A percentile compares a stretch with the other conserved stretches of the same genome.
These are phyloP conservation scores for Sarcodon sp. DNA, from an alignment of 768 basidiomycete species.

Conservation along the genomic window DNA sequence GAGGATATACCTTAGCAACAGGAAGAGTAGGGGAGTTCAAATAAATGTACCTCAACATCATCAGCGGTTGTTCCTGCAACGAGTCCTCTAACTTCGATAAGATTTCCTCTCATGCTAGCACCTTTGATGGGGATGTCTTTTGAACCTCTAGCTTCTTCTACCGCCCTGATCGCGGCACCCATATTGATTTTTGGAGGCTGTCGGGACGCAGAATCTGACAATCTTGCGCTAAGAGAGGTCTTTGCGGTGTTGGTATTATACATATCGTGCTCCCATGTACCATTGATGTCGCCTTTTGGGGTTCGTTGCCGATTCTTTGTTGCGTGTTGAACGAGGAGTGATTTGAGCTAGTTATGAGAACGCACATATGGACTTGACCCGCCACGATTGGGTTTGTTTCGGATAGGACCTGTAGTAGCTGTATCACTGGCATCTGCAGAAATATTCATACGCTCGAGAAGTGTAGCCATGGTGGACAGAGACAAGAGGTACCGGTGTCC, in stretches of 20 bases:
- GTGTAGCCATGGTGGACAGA: slow-evolving; percentile 6
- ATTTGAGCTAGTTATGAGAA: slow-evolving; percentile 10
- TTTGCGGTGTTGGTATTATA: slow-evolving; percentile 27
- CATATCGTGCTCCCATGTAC: slow-evolving; percentile 62
- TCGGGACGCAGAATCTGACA: slow-evolving; percentile 25
- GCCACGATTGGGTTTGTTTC: slow-evolving; percentile 26
- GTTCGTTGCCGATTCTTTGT: slow-evolving; percentile 27
- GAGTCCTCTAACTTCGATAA: slow-evolving; percentile 64
- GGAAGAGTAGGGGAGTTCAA: background rate
- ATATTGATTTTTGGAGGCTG: slow-evolving; percentile 39
- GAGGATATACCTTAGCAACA: background rate
- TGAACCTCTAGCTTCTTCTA: slow-evolving; percentile 41
- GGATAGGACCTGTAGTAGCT: slow-evolving; percentile 28
- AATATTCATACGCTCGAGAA: slow-evolving; percentile 38
- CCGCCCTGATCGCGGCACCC: slow-evolving; percentile 45
- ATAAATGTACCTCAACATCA: slow-evolving; percentile 45
- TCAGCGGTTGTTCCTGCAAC: slow-evolving; percentile 69
- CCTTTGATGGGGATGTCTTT: slow-evolving; percentile 51
- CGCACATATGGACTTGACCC: slow-evolving; percentile 42
- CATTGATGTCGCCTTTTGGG: slow-evolving; percentile 54
- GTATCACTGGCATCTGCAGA: slow-evolving; percentile 13
- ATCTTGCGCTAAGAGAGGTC: slow-evolving; percentile 38
- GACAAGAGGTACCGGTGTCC: too few relatives aligned
- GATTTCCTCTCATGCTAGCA: slow-evolving; percentile 48
- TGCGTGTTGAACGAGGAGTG: background rate